Base-by-base conservation (phyloP, 176 grass and related monocot species). In the Pontederia paniculata region DNA sequence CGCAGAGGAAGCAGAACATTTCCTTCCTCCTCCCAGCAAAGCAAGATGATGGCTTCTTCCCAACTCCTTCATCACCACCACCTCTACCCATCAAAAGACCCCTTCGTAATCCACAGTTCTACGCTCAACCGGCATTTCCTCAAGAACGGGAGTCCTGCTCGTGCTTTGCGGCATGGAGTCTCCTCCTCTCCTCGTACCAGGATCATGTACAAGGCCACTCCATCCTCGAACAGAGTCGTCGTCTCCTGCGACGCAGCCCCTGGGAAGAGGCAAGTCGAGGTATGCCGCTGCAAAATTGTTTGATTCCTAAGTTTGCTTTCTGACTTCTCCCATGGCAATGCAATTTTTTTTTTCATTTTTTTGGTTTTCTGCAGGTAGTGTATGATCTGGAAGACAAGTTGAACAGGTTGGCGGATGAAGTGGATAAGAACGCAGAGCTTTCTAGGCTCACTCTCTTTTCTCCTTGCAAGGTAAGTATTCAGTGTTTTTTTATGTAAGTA, bases 371-470 rank as follows among this genome's bases (percentile, higher is more conserved):
- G 28, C 43, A 91, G 93, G 69, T 91, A 45, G 76, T 73, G 1
- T 98, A 88, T 77, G 77, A 91, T 57, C 69, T 61, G 60, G 72
- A 88, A 48, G 71, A 73, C 23, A 98, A 80, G 75, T 44, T 91
- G 21, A 81, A 91, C 65, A 77, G 65, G 55, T 85, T 91, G 61
- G 86, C 86, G 0, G 93, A 91, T 70, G 83, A 84, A 46, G 70
- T 91, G 68, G 93, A 98, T 69, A 66, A 70, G 63, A 53, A 62
- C 74, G 66, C 70, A 0, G 93, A 83, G 45, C 54, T 98, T 22
- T 91, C 93, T 55, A 74, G 93, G 69, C 87, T 98, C 56, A 78
- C 77, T 42, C 77, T 98, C 45, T 98, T 91, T 45, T 98, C 93
- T 21, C 93, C 93, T 73, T 98, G 93, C 67, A 98, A 98, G 85